phyloP scores from a whole-genome alignment of 2,329 filamentous ascomycete genomes.

The Botrytis porri region DNA sequence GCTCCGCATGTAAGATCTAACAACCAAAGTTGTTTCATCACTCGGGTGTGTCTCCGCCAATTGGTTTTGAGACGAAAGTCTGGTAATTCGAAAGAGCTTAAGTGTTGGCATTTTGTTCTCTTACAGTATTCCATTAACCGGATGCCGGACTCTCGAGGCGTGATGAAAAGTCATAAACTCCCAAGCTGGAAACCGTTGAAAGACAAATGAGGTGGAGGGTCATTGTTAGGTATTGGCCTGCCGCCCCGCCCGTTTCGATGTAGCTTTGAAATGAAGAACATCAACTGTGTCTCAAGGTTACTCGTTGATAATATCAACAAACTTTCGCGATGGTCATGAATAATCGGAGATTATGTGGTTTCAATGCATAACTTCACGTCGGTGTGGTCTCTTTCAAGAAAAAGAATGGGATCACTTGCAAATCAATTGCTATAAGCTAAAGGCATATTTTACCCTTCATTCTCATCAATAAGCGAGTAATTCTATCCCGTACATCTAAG shows the following conservation, averaged over 20 bases:
- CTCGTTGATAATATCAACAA: background rate
- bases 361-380: background rate
- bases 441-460: background rate
- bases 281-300: background rate
- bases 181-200: background rate
- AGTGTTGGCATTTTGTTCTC: background rate
- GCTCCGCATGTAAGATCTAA: background rate
- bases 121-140: too few species aligned
- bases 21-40: background rate
- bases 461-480: background rate
- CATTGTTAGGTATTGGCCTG: background rate
- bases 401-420: too few species aligned
- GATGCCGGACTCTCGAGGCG: background rate
- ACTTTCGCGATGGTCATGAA: background rate
- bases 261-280: background rate
- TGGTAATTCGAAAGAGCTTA: background rate
- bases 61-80: background rate
- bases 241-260: background rate
- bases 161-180: background rate
- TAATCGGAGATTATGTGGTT: accelerated
- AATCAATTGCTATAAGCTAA: background rate
- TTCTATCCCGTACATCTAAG: background rate
- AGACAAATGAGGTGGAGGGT: background rate
- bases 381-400: too few species aligned
- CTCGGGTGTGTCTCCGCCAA: background rate